Base-by-base conservation (phyloP, 2,329 filamentous ascomycete genomes). In the Fusarium torulosum region DNA sequence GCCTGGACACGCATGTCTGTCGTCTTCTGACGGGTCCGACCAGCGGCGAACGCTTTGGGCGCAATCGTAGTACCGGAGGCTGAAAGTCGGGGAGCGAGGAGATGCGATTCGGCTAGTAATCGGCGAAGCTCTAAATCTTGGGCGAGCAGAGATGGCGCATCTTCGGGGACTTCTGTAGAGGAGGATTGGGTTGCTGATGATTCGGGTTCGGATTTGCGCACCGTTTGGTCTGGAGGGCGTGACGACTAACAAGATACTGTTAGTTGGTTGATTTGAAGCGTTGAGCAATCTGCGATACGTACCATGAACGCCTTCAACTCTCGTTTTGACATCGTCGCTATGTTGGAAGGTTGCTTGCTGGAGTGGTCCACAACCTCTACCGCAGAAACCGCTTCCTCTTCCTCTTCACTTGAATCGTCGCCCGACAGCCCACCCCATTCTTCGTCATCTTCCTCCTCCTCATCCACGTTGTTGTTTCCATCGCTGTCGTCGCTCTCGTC, bases 61-160 rank as follows among this genome's bases (percentile, higher is more conserved):
- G 75, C 74, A 40, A 79, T 76, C 43, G 81, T 72, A 17, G 79
- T 75, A 42, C 76, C 68, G 50, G 78, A 76, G 56, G 79, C 74
- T 21, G 86, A 74, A 19, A 85, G 83, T 43, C 85, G 84, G 5
- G 77, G 74, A 14, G 74, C 66, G 58, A 98, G 88, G 63, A 98
- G 90, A 79, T 97, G 94, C 0, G 94, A 97, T 83, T 99, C 96
- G 71, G 90, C 86, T 59, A 99, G 88, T 40, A 99, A 88, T 45
- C 94, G 90, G 78, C 97, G 95, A 15, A 99, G 88, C 38, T 93
- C 94, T 53, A 97, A 88, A 78, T 98, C 96, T 78, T 97, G 94
- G 77, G 94, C 94, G 19, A 98, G 85, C 64, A 97, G 91, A 13
- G 86, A 86, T 66, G 84, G 84, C 51, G 85, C 85, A 74, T 90